Conservation (phyloP, 1,284 basidiomycete genomes). For the Hortiboletus rubellus region DNA sequence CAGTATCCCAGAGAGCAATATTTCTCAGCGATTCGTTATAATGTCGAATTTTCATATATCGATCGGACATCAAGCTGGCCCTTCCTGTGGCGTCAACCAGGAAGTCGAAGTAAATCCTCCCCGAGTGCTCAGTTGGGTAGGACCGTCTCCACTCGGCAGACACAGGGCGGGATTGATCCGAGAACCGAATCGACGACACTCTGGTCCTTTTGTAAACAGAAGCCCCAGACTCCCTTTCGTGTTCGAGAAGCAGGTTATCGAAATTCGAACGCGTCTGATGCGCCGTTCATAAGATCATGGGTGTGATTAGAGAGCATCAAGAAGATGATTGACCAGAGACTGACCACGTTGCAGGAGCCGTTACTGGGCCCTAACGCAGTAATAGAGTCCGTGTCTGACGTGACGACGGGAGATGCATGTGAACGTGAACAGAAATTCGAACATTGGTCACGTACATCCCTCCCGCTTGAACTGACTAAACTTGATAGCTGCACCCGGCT, state of each 20-base stretch:
- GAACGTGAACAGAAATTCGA: not conserved
- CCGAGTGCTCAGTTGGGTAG: constrained; percentile 27
- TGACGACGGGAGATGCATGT: not conserved
- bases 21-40: constrained; percentile 71
- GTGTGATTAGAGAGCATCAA: not conserved
- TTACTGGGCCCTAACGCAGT: constrained; percentile 52
- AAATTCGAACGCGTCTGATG: constrained; percentile 62
- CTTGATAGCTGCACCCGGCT: constrained; percentile 65
- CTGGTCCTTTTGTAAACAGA: constrained; percentile 55
- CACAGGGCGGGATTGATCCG: constrained; percentile 45
- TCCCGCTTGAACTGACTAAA: constrained; percentile 64
- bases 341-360: constrained; percentile 65
- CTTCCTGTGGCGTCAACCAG: constrained; percentile 73
- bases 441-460: constrained; percentile 49
- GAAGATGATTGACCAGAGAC: constrained; percentile 24
- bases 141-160: constrained; percentile 47
- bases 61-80: constrained; percentile 62
- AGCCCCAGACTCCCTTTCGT: constrained; percentile 56
- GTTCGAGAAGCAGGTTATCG: constrained; percentile 59
- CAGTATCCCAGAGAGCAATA: constrained; percentile 77
- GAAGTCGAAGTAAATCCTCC: constrained; percentile 60
- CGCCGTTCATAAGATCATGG: not conserved
- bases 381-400: constrained; percentile 64
- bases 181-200: constrained; percentile 51
- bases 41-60: constrained; percentile 65